Evolutionary conservation across 2,329 filamentous ascomycete genomes (phyloP).

Genomic region (Basipetospora sp.): DNA sequence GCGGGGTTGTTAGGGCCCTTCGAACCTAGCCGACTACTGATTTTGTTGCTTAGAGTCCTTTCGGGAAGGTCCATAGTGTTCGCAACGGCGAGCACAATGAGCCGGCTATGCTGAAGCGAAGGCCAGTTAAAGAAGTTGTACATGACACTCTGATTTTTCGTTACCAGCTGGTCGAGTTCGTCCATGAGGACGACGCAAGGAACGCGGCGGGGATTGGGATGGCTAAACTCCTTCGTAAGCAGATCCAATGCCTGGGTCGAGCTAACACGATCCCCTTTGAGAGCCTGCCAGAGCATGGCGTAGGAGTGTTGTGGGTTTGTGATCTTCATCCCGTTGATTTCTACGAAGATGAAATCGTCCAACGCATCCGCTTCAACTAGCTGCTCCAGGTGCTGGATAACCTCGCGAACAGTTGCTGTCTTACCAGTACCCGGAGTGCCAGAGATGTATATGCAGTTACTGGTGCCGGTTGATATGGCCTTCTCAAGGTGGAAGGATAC

Average conservation of each 20-base stretch:
- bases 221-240: slow-evolving; percentile 80
- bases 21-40: slow-evolving; percentile 67
- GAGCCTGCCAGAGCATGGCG: slow-evolving; percentile 83
- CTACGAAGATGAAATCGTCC: slow-evolving; percentile 96
- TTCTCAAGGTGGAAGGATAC: slow-evolving; percentile 90
- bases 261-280: slow-evolving; percentile 84
- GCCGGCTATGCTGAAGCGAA: slow-evolving; percentile 70
- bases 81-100: slow-evolving; percentile 92
- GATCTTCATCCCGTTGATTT: slow-evolving; percentile 99
- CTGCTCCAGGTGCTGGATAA: slow-evolving; percentile 77
- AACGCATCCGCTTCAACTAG: slow-evolving; percentile 79
- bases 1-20: slow-evolving; percentile 8
- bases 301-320: slow-evolving; percentile 96
- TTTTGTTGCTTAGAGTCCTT: slow-evolving; percentile 92
- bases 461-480: slow-evolving; percentile 83
- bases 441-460: slow-evolving; percentile 96
- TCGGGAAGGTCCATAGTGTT: slow-evolving; percentile 99
- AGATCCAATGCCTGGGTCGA: slow-evolving; percentile 83
- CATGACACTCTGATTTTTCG: slow-evolving; percentile 98
- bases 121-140: slow-evolving; percentile 99
- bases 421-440: slow-evolving; percentile 97
- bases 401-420: slow-evolving; percentile 91
- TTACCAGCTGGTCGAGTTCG: slow-evolving; percentile 92
- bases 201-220: slow-evolving; percentile 76
- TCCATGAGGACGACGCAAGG: slow-evolving; percentile 98